A percentile compares a stretch with the other conserved stretches of the same genome.
These are phyloP conservation scores for Pythium aphanidermatum DNA, from an alignment of 352 stramenopile species.

Conservation along the genomic window DNA sequence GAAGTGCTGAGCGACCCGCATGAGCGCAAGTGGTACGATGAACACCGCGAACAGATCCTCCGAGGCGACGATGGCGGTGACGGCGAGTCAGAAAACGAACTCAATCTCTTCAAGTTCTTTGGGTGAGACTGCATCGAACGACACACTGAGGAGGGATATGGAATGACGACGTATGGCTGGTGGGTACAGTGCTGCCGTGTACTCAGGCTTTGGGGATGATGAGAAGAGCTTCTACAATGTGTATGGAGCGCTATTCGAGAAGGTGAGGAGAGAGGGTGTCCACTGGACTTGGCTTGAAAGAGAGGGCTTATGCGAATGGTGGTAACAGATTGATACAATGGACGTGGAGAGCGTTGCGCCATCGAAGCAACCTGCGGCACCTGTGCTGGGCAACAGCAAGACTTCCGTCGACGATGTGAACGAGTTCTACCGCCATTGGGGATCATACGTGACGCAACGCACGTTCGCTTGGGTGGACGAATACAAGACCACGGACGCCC, in stretches of 20 bases:
- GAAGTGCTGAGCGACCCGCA: slow-evolving; percentile 81
- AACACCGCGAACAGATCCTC: slow-evolving; percentile 83
- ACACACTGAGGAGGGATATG: neutral
- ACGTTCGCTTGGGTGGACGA: slow-evolving; percentile 75
- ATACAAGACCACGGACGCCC: slow-evolving; percentile 78
- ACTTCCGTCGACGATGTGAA: slow-evolving; percentile 48
- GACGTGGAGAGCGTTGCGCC: slow-evolving; percentile 29
- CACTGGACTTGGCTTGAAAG: no score
- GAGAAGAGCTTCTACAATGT: slow-evolving; percentile 74
- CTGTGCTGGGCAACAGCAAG: slow-evolving; percentile 36
- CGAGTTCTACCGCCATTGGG: slow-evolving; percentile 78
- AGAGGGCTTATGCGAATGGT: no score
- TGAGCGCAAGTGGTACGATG: slow-evolving; percentile 87
- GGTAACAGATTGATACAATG: slow-evolving; percentile 76
- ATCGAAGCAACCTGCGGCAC: slow-evolving; percentile 21
- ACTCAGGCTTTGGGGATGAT: slow-evolving; percentile 71
- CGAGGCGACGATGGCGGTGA: slow-evolving; percentile 48
- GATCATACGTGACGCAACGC: slow-evolving; percentile 64
- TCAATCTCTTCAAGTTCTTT: slow-evolving; percentile 81
- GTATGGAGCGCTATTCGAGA: slow-evolving; percentile 62
- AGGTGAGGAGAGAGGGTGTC: no score
- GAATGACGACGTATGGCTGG: neutral
- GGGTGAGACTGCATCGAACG: no score
- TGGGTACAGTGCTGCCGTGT: slow-evolving; percentile 40
- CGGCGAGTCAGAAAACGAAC: slow-evolving; percentile 30